Evolutionary conservation across 108 stramenopile species (phyloP).

Genomic region (Asterionellopsis glacialis): DNA sequence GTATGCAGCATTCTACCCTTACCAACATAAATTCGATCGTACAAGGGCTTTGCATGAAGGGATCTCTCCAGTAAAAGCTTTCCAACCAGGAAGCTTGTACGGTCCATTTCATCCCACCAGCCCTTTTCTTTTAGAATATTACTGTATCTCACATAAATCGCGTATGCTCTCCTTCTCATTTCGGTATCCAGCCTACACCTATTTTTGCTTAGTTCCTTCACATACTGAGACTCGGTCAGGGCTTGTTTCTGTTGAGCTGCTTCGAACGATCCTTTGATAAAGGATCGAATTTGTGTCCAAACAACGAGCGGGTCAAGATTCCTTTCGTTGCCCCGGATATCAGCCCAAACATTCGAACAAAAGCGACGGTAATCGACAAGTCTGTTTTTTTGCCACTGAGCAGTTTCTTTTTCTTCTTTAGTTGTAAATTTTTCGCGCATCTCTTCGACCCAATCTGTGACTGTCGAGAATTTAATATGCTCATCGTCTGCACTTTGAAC

Average conservation of each 20-base stretch:
- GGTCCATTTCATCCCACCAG: conserved; percentile 56
- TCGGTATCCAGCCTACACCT: conserved; percentile 36
- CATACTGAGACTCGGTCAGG: conserved; percentile 35
- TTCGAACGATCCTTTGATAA: conserved; percentile 62
- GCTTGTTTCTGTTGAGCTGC: conserved; percentile 20
- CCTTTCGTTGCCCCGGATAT: background rate
- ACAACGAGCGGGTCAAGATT: conserved; percentile 31
- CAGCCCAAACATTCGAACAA: too few species aligned
- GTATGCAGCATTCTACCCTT: conserved; percentile 7
- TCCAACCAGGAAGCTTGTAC: conserved; percentile 17
- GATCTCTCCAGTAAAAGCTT: conserved; percentile 2
- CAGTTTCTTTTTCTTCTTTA: background rate
- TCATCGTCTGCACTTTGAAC: conserved; percentile 15
- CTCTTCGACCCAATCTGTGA: conserved; percentile 16
- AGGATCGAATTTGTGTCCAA: conserved; percentile 55
- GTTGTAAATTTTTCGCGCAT: conserved; percentile 19
- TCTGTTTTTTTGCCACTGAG: background rate
- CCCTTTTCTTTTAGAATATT: conserved; percentile 13
- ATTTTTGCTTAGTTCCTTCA: conserved; percentile 27
- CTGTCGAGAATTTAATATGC: conserved; percentile 25
- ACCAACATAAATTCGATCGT: conserved; percentile 35
- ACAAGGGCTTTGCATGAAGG: conserved; percentile 1
- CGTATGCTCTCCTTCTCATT: conserved; percentile 23
- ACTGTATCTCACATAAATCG: conserved; percentile 37
- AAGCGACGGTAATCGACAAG: too few species aligned